Percentiles rank a stretch among this genome's conserved stretches.
Conservation (phyloP, 2,329 filamentous ascomycete genomes). For the Trichoderma sp. region DNA sequence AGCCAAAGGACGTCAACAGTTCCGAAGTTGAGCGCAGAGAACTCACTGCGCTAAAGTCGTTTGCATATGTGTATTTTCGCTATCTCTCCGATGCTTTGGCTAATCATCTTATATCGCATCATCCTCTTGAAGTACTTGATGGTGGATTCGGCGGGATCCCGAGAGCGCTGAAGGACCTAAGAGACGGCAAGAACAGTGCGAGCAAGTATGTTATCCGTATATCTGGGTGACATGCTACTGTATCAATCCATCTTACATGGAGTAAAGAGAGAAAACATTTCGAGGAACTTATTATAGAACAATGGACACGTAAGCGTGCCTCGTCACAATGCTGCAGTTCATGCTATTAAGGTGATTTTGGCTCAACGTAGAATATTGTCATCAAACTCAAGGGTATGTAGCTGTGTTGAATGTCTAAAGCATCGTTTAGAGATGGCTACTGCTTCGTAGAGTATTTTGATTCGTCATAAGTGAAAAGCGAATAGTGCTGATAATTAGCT, state of each 20-base stretch:
- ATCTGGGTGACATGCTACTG: neutral
- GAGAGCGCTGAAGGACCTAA: neutral
- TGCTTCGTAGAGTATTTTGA: neutral
- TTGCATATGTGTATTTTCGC: neutral
- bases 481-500: neutral
- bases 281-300: neutral
- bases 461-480: neutral
- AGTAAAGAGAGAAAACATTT: neutral
- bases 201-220: neutral
- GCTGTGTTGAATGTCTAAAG: neutral
- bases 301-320: neutral
- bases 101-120: neutral
- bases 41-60: neutral
- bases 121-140: neutral
- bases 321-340: neutral
- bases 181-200: neutral
- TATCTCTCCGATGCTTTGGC: neutral
- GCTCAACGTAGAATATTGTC: neutral
- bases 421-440: neutral
- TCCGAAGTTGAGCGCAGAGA: neutral
- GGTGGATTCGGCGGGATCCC: neutral
- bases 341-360: neutral
- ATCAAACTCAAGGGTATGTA: neutral
- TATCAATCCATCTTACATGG: neutral
- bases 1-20: neutral